A percentile compares a stretch with the other conserved stretches of the same genome.
phyloP scores from a whole-genome alignment of 257 asterid genomes.

The Coffea eugenioides region DNA sequence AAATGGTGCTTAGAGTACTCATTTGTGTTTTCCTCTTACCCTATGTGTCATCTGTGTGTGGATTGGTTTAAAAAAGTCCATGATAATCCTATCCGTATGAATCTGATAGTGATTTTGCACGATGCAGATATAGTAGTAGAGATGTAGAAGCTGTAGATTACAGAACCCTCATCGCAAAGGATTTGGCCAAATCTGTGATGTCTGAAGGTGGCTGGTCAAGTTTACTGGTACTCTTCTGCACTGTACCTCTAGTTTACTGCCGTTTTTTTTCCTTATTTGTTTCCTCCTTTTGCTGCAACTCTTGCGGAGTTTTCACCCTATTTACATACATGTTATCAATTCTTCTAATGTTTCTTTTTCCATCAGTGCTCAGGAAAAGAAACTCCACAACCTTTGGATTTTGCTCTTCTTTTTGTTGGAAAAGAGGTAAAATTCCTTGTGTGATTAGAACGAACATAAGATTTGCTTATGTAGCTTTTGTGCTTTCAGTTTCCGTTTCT shows the following conservation, averaged over 20 bases:
- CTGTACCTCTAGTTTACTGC: not conserved
- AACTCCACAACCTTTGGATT: slow-evolving; percentile 49
- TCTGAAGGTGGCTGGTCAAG: slow-evolving; percentile 84
- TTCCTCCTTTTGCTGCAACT: slow-evolving; percentile 5
- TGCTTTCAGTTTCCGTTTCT: not conserved
- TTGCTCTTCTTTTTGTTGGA: slow-evolving; percentile 82
- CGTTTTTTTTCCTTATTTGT: not conserved
- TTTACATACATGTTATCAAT: not conserved
- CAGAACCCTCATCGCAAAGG: slow-evolving; percentile 66
- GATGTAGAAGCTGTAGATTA: slow-evolving; percentile 62
- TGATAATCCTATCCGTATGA: slow-evolving; percentile 7
- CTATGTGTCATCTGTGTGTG: not conserved
- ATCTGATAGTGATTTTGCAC: slow-evolving; percentile 7
- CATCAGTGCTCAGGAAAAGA: slow-evolving; percentile 68
- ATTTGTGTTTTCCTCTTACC: not conserved
- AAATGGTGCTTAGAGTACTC: not conserved
- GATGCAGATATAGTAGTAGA: slow-evolving; percentile 39
- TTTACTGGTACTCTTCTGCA: slow-evolving; percentile 49
- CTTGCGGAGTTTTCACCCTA: not conserved
- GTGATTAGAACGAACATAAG: not conserved
- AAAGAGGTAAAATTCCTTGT: slow-evolving; percentile 53
- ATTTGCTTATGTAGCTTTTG: not conserved
- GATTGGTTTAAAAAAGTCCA: not conserved
- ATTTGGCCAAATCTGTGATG: slow-evolving; percentile 76
- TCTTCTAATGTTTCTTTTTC: slow-evolving; percentile 24